Conservation (phyloP, 2,329 filamentous ascomycete species). For the Lachnellula occidentalis region DNA sequence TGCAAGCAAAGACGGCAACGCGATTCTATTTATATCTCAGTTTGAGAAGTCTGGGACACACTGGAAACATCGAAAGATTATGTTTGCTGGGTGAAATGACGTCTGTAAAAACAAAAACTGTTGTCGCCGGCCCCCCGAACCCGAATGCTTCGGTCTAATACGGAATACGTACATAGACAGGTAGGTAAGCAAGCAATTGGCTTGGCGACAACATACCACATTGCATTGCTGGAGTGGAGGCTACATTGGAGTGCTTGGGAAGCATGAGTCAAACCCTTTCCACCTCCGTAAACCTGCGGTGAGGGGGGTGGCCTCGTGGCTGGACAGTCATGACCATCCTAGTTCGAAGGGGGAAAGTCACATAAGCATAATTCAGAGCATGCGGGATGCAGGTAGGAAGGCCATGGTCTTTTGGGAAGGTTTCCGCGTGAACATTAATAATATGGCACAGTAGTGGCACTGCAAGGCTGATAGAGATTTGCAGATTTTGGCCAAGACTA, state of each 20-base stretch:
- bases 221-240: too few species aligned
- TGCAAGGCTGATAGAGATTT: slow-evolving; percentile 3
- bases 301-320: too few species aligned
- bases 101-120: background rate
- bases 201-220: too few species aligned
- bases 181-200: too few species aligned
- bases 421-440: background rate
- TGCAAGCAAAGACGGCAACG: background rate
- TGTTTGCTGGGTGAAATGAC: background rate
- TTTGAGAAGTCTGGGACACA: too few species aligned
- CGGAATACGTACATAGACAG: background rate
- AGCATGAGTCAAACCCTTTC: too few species aligned
- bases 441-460: background rate
- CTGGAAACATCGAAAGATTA: background rate
- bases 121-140: too few species aligned
- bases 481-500: background rate
- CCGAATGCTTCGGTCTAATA: background rate
- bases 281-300: too few species aligned
- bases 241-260: too few species aligned
- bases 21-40: background rate
- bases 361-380: too few species aligned
- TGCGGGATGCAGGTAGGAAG: background rate
- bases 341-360: too few species aligned
- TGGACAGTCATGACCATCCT: too few species aligned
- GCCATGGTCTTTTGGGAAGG: background rate